These are phyloP conservation scores for Leccinum fibrillosum DNA, from an alignment of 768 basidiomycete genomes.

Conservation along the genomic window DNA sequence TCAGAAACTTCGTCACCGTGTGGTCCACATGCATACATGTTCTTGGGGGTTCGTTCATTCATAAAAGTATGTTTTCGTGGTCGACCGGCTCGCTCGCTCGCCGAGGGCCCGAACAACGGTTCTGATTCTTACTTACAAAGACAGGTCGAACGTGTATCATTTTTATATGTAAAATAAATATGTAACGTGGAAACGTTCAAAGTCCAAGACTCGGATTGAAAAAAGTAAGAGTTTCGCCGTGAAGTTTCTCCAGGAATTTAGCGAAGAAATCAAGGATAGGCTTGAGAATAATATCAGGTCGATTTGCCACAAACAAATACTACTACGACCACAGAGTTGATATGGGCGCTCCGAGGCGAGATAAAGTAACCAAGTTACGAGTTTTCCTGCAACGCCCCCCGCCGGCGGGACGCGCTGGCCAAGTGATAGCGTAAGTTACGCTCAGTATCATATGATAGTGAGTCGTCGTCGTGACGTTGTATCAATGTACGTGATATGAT, in stretches of 20 bases:
- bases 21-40: neutral
- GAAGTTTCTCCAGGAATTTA: too few species aligned
- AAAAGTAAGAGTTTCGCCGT: too few species aligned
- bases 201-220: too few species aligned
- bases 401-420: neutral
- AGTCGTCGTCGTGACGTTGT: neutral
- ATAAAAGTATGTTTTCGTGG: neutral
- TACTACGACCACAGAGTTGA: neutral
- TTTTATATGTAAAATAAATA: too few species aligned
- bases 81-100: neutral
- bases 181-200: too few species aligned
- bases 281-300: too few species aligned
- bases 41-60: neutral
- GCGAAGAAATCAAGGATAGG: too few species aligned
- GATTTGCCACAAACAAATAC: too few species aligned
- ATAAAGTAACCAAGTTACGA: neutral
- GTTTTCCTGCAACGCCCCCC: neutral
- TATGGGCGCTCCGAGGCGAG: neutral
- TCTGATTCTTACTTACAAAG: neutral
- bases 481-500: neutral
- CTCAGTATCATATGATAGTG: neutral
- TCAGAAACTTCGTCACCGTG: too few species aligned
- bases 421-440: neutral
- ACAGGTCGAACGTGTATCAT: neutral
- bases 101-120: neutral